Base-by-base conservation (phyloP, 1,284 basidiomycete species). In the Phlebopus sp. region DNA sequence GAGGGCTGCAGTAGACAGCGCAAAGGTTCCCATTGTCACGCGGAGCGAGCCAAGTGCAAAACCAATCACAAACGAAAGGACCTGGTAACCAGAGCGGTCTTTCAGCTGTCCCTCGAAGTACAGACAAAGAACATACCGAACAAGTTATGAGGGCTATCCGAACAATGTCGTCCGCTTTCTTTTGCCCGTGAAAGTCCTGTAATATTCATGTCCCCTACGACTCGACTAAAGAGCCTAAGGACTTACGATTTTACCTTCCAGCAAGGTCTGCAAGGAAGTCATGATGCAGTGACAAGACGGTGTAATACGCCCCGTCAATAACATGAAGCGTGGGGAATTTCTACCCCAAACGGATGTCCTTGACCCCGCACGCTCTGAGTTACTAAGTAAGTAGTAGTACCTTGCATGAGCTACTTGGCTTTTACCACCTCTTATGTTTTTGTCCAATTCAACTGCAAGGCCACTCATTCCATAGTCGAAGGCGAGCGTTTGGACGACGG, bases 101-200 rank as follows among this genome's bases (percentile, higher is more conserved):
- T 25, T 10, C 31, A 23, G 17, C 9, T 14, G 15, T 29, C 27
- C 27, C 8, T 29, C 27, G 9, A 29, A 29, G 10, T 23, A 11
- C 10, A 25, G 27, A 4, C 27, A 35, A 6, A 34, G 13, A 6
- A 68, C 76, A 57, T 49, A 77, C 75, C n/a, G 75, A 74, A 27
- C 69, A 61, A 10, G 52, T 52, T 30, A 73, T 63, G 29, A 78
- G 63, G 64, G 70, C 71, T 49, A 77, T 59, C 25, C 73, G 74
- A 29, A 73, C 59, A 25, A 84, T 69, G 43, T 69, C 59, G 50
- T 89, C 86, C 0, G 78, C 79, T 19, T 69, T 60, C 52, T 75
- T 77, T 60, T 90, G 86, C 1, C 86, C 86, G 56, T 81, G 76
- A 66, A 88, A 90, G 62, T 90, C 87, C 86, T 90, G 47, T 14